Evolutionary conservation across 768 basidiomycete genomes (phyloP).

Genomic region (Leucosporidium yakuticum): DNA sequence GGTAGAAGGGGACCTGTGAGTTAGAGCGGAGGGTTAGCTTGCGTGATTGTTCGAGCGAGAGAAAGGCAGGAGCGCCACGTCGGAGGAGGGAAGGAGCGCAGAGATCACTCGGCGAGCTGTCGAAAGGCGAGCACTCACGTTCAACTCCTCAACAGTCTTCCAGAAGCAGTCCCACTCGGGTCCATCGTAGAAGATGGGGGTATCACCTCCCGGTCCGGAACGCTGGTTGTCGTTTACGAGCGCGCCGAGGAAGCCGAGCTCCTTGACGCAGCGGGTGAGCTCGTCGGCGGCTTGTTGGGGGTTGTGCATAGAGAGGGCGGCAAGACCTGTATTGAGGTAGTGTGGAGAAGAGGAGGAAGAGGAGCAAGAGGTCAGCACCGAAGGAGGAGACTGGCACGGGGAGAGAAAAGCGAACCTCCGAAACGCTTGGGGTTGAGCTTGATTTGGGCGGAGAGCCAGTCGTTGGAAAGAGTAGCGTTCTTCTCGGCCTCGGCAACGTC

Average conservation of each 20-base stretch:
- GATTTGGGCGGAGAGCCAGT: constrained; percentile 25
- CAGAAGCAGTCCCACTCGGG: too few species aligned
- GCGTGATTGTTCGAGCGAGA: too few species aligned
- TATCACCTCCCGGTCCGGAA: background rate
- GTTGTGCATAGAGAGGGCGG: constrained; percentile 30
- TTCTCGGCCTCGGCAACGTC: constrained; percentile 21
- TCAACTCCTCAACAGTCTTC: too few species aligned
- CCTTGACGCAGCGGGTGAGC: constrained; percentile 21
- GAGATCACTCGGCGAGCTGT: too few species aligned
- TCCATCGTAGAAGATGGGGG: too few species aligned
- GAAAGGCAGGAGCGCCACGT: too few species aligned
- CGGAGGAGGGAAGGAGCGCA: too few species aligned
- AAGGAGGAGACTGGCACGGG: too few species aligned
- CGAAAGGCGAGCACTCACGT: too few species aligned
- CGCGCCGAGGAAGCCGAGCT: constrained; percentile 23
- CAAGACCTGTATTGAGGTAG: constrained; percentile 7
- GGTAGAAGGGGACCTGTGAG: constrained; percentile 27
- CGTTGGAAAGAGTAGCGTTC: constrained; percentile 22
- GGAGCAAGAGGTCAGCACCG: too few species aligned
- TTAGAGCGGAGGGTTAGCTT: too few species aligned
- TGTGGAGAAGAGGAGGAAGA: too few species aligned
- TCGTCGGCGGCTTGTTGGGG: constrained; percentile 27
- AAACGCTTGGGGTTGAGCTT: constrained; percentile 19
- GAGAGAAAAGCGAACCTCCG: background rate
- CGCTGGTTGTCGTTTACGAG: constrained; percentile 30